Conservation (phyloP, 192 early-diverging fungal species). For the Coemansia sp. region DNA sequence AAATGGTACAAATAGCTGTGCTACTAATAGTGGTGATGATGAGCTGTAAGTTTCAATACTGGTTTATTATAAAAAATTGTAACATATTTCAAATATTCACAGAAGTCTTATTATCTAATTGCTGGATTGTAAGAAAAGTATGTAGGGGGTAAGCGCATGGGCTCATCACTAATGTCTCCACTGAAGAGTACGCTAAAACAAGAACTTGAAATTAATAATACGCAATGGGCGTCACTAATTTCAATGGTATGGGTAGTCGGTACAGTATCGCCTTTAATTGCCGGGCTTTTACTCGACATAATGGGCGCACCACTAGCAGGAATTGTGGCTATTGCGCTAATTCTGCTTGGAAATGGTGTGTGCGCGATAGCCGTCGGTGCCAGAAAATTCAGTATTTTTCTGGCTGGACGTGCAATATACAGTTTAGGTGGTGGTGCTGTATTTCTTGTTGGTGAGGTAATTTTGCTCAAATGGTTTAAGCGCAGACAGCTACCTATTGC, state of each 20-base stretch:
- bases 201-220: conserved; percentile 55
- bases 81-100: not conserved
- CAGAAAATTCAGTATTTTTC: conserved; percentile 32
- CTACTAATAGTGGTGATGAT: conserved; percentile 49
- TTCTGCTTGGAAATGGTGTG: conserved; percentile 44
- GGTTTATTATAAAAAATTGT: not conserved
- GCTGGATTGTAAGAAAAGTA: not conserved
- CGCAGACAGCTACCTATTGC: conserved; percentile 45
- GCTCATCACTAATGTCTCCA: conserved; percentile 50
- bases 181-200: conserved; percentile 55
- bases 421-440: conserved; percentile 52
- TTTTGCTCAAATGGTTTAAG: conserved; percentile 57
- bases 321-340: conserved; percentile 35
- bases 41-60: conserved; percentile 44
- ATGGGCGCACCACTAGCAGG: conserved; percentile 53
- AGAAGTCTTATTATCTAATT: not conserved
- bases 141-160: conserved; percentile 55
- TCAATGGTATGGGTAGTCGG: conserved; percentile 56
- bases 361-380: conserved; percentile 43
- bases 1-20: conserved; percentile 45
- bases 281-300: conserved; percentile 56
- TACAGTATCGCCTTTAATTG: conserved; percentile 52
- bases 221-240: conserved; percentile 54
- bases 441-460: conserved; percentile 55
- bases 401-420: conserved; percentile 52